A percentile compares a stretch with the other conserved stretches of the same genome.
Evolutionary conservation across 1,284 basidiomycete genomes (phyloP).

Genomic region (Vanrija sp.): DNA sequence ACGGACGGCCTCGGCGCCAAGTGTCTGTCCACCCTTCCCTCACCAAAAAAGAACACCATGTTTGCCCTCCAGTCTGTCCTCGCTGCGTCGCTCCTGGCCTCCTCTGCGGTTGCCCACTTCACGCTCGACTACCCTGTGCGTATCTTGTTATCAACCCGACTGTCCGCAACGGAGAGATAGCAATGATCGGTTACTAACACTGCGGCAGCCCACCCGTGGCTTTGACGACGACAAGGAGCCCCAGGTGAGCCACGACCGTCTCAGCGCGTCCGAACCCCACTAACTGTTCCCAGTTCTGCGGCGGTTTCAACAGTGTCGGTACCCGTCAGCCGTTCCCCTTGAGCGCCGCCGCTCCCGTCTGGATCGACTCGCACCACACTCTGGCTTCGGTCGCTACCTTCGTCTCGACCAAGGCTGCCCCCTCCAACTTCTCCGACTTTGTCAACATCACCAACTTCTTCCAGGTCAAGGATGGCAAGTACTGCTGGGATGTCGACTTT

Average conservation of each 20-base stretch:
- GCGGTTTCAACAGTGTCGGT: conserved; percentile 44
- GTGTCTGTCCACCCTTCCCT: neutral
- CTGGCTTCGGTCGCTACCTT: conserved; percentile 51
- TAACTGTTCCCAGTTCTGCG: conserved; percentile 39
- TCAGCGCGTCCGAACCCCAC: neutral
- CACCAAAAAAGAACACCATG: neutral
- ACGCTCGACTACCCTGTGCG: conserved; percentile 60
- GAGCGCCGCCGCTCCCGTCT: conserved; percentile 49
- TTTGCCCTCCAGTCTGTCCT: conserved; percentile 20
- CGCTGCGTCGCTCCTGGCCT: conserved; percentile 42
- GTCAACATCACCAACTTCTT: conserved; percentile 55
- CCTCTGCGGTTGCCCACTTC: conserved; percentile 61
- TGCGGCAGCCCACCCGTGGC: conserved; percentile 54
- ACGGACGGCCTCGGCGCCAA: neutral
- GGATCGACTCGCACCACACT: conserved; percentile 36
- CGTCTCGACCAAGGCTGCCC: conserved; percentile 58
- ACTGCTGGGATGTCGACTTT: conserved; percentile 63
- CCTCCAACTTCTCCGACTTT: conserved; percentile 61
- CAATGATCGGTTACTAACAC: no score
- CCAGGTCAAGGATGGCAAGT: conserved; percentile 55
- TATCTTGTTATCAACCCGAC: neutral
- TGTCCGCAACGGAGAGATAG: no score
- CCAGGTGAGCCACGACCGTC: conserved; percentile 55
- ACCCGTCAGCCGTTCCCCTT: conserved; percentile 64
- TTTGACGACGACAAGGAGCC: conserved; percentile 60